A percentile compares a stretch with the other conserved stretches of the same genome.
phyloP scores from a whole-genome alignment of 768 basidiomycete species.

The Psilocybe cyanescens region DNA sequence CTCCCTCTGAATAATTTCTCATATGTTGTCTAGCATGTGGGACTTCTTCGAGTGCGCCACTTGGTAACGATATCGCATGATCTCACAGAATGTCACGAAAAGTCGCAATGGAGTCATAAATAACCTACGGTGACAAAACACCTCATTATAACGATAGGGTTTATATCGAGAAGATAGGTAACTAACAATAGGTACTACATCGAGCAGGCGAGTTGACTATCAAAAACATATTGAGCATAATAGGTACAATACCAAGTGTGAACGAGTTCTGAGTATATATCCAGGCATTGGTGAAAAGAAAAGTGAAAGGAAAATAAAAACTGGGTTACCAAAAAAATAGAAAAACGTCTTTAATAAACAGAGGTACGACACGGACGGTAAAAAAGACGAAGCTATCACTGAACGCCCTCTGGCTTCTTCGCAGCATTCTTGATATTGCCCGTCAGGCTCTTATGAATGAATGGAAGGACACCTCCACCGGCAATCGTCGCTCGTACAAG shows the following conservation, averaged over 20 bases:
- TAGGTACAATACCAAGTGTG: neutral
- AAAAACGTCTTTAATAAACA: neutral
- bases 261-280: neutral
- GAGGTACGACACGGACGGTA: neutral
- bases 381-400: neutral
- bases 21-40: no score
- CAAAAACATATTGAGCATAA: neutral
- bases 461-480: conserved; percentile 85
- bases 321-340: neutral
- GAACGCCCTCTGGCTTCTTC: conserved; percentile 47
- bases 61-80: no score
- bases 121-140: neutral
- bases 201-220: neutral
- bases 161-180: neutral
- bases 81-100: no score
- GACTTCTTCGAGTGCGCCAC: no score
- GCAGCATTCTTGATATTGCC: conserved; percentile 44
- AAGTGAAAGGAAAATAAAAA: neutral
- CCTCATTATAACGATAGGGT: conserved; percentile 1
- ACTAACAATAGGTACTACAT: conserved; percentile 2
- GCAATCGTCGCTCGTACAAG: conserved; percentile 95
- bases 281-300: neutral
- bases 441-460: conserved; percentile 87
- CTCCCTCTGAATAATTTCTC: no score
- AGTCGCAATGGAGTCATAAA: neutral